These are phyloP conservation scores for Aspergillus sclerotiicarbonarius DNA, from an alignment of 495 filamentous ascomycete genomes.

Conservation along the genomic window DNA sequence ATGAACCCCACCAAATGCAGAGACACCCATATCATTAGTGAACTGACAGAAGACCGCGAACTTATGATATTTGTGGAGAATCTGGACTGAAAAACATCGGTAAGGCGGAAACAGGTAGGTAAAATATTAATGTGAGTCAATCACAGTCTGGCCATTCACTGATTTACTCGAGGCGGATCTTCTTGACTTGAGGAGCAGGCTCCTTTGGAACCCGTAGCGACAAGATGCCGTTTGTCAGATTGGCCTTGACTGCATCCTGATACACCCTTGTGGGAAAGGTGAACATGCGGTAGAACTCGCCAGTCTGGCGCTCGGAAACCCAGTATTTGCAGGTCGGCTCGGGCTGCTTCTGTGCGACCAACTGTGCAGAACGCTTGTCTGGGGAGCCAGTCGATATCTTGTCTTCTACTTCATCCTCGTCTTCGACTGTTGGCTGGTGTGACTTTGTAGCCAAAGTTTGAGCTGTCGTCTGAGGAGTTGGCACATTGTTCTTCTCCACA, in stretches of 20 bases:
- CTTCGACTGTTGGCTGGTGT: conserved; percentile 65
- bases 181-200: conserved; percentile 48
- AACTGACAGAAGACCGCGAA: too few relatives aligned
- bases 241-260: conserved; percentile 73
- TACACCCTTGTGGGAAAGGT: conserved; percentile 72
- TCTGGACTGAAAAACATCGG: not conserved
- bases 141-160: not conserved
- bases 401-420: conserved; percentile 47
- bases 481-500: conserved; percentile 4
- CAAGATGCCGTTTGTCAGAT: conserved; percentile 72
- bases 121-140: not conserved
- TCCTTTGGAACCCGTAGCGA: conserved; percentile 75
- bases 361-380: conserved; percentile 8
- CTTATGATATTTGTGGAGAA: too few relatives aligned
- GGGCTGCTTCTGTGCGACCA: conserved; percentile 27
- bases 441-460: conserved; percentile 31
- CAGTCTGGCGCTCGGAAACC: conserved; percentile 76
- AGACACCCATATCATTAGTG: too few relatives aligned
- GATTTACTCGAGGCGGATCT: conserved; percentile 56
- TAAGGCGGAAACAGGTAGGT: not conserved
- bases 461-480: conserved; percentile 26
- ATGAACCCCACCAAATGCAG: too few relatives aligned
- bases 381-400: conserved; percentile 11
- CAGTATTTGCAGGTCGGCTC: conserved; percentile 62
- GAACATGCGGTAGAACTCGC: conserved; percentile 78